A percentile compares a stretch with the other conserved stretches of the same genome.
phyloP scores from a whole-genome alignment of 345 rosid species.

The Excoecaria cochinchinensis region DNA sequence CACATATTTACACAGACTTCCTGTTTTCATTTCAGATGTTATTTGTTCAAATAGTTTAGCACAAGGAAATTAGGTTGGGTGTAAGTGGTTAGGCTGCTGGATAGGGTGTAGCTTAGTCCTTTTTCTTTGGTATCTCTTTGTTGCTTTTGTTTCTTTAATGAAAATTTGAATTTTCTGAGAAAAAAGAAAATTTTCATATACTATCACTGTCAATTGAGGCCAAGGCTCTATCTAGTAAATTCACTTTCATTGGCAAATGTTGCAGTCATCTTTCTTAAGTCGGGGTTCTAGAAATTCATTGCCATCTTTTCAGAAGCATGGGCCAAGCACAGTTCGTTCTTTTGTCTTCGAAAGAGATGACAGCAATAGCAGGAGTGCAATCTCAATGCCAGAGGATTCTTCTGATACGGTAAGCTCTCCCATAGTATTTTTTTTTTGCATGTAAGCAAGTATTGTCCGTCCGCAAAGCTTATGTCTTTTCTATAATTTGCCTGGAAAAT shows the following conservation, averaged over 20 bases:
- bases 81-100: too few relatives aligned
- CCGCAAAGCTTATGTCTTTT: neutral
- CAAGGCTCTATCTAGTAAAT: neutral
- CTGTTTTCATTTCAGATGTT: too few relatives aligned
- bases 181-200: neutral
- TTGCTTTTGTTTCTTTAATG: too few relatives aligned
- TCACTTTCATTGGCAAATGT: conserved; percentile 24
- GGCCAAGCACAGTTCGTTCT: conserved; percentile 54
- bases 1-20: neutral
- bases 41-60: too few relatives aligned
- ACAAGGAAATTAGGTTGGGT: too few relatives aligned
- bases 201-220: neutral
- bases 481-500: neutral
- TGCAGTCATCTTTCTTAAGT: conserved; percentile 85
- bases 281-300: conserved; percentile 49
- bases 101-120: too few relatives aligned
- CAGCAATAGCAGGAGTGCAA: conserved; percentile 53
- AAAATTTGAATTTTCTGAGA: too few relatives aligned
- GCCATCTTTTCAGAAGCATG: conserved; percentile 57
- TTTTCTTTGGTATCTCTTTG: too few relatives aligned
- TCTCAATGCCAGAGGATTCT: conserved; percentile 53
- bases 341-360: conserved; percentile 84
- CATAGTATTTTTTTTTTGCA: neutral
- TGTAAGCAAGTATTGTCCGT: too few relatives aligned
- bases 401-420: conserved; percentile 48